Evolutionary conservation across 2,329 filamentous ascomycete species (phyloP).

Genomic region (Penicillium aurantiogriseum): DNA sequence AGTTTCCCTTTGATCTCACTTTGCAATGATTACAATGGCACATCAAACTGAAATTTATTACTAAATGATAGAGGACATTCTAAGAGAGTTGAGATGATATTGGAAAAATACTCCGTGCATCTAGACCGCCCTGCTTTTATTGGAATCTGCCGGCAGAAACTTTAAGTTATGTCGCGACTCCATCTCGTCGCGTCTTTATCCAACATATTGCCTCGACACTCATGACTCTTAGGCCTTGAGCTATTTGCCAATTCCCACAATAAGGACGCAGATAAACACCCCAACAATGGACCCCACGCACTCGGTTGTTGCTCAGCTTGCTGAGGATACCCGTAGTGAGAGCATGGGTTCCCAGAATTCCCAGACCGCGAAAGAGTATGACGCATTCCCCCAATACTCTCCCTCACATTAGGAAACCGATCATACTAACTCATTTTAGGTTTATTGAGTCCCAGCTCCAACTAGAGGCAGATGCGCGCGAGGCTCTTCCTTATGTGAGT

Average conservation of each 20-base stretch:
- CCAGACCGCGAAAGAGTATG: constrained; percentile 70
- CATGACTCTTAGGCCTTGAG: neutral
- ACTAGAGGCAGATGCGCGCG: constrained; percentile 90
- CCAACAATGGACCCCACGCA: constrained; percentile 26
- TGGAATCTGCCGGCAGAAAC: neutral
- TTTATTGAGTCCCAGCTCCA: constrained; percentile 87
- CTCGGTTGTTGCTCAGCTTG: constrained; percentile 6
- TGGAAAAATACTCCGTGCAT: neutral
- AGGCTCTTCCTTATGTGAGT: constrained; percentile 85
- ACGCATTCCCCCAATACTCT: neutral
- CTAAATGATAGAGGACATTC: neutral
- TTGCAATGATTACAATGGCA: neutral
- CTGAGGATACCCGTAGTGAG: constrained; percentile 31
- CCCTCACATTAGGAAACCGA: neutral
- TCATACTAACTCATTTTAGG: constrained; percentile 44
- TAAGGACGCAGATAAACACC: neutral
- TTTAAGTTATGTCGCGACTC: neutral
- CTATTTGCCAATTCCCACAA: neutral
- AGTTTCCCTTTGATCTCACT: neutral
- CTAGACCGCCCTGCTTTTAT: neutral
- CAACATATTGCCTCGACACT: neutral
- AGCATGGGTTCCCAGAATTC: constrained; percentile 57
- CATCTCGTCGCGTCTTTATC: neutral
- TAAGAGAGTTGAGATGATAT: neutral
- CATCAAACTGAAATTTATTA: neutral